Conservation (phyloP, 768 basidiomycete genomes). For the Rhodotorula diobovata region DNA sequence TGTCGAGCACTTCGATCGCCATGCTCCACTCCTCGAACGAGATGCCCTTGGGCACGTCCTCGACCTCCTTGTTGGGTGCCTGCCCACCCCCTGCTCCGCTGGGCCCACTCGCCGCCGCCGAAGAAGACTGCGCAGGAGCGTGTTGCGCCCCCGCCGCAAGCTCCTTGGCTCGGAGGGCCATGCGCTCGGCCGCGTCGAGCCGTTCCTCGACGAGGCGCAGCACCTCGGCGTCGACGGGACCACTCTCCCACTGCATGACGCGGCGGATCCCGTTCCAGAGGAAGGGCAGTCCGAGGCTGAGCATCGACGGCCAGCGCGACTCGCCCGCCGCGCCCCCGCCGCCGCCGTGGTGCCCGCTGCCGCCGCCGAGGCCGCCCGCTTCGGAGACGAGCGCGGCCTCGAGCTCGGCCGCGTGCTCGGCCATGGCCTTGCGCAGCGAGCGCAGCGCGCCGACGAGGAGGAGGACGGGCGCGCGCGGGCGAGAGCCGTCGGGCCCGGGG, state of each 20-base stretch:
- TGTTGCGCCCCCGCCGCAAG: too few species aligned
- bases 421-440: constrained; percentile 40
- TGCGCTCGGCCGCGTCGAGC: constrained; percentile 18
- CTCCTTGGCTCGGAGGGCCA: neutral
- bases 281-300: constrained; percentile 40
- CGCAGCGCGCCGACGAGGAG: constrained; percentile 40
- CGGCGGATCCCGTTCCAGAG: constrained; percentile 38
- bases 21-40: constrained; percentile 44
- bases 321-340: constrained; percentile 20
- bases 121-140: too few species aligned
- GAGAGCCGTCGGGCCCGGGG: neutral
- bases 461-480: constrained; percentile 27
- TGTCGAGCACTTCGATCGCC: constrained; percentile 41
- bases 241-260: constrained; percentile 40
- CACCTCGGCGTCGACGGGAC: constrained; percentile 40
- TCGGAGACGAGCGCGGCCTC: constrained; percentile 15
- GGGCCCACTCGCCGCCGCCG: neutral
- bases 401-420: constrained; percentile 35
- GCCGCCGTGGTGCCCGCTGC: neutral
- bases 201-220: constrained; percentile 39
- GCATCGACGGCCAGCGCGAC: constrained; percentile 37
- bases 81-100: neutral
- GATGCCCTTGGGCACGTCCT: constrained; percentile 15
- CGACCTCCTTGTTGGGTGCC: neutral
- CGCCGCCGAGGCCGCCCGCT: neutral